Evolutionary conservation across 768 basidiomycete species (phyloP).

Genomic region (Rhizopogon vinicolor): DNA sequence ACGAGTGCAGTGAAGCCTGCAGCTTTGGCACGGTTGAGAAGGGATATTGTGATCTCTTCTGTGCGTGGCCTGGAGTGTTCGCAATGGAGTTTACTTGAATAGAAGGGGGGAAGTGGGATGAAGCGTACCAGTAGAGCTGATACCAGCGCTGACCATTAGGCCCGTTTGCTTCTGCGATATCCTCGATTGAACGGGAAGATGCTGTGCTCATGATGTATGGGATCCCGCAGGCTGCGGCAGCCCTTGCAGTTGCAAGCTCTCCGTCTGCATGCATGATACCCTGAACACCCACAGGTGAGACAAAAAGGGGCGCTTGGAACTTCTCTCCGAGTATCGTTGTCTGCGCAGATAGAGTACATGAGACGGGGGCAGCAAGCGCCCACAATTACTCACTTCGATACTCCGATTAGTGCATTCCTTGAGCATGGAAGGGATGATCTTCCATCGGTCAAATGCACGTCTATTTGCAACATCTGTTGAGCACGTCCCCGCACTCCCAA

Average conservation of each 20-base stretch:
- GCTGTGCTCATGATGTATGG: slow-evolving; percentile 78
- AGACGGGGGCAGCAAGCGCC: background rate
- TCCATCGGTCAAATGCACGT: slow-evolving; percentile 58
- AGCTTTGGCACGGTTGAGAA: slow-evolving; percentile 62
- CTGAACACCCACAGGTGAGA: slow-evolving; percentile 79
- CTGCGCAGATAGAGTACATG: slow-evolving; percentile 27
- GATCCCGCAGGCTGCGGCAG: slow-evolving; percentile 56
- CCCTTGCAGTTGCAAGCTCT: slow-evolving; percentile 66
- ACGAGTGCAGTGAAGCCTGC: slow-evolving; percentile 67
- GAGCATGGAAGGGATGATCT: slow-evolving; percentile 81
- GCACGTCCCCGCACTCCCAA: slow-evolving; percentile 70
- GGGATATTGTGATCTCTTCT: slow-evolving; percentile 56
- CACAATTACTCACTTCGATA: slow-evolving; percentile 45
- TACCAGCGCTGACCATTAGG: slow-evolving; percentile 64
- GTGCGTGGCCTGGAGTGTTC: slow-evolving; percentile 47
- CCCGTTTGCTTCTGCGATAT: slow-evolving; percentile 70
- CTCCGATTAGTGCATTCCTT: slow-evolving; percentile 51
- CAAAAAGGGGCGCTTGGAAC: slow-evolving; percentile 54
- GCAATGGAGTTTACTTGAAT: background rate
- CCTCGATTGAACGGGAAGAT: slow-evolving; percentile 66
- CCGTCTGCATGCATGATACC: slow-evolving; percentile 67
- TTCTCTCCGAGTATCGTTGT: slow-evolving; percentile 69
- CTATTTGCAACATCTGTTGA: slow-evolving; percentile 66
- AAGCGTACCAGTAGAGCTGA: slow-evolving; percentile 70
- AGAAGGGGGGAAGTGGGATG: background rate